Conservation (phyloP, 108 stramenopile genomes). For the Stephanodiscus minutulus region DNA sequence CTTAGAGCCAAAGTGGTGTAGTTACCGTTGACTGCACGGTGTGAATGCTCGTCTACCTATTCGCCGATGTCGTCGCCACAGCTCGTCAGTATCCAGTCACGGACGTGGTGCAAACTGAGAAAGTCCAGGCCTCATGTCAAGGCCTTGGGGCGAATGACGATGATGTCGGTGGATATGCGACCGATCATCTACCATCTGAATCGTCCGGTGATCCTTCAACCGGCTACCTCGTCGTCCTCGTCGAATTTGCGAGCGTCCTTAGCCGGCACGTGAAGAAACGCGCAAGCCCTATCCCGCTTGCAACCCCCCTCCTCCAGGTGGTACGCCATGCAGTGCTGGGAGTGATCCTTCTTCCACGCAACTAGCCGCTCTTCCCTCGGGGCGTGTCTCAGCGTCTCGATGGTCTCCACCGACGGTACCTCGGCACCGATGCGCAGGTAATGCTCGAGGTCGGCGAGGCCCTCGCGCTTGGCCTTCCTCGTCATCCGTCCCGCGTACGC, state of each 20-base stretch:
- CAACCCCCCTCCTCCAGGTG: slow-evolving; percentile 72
- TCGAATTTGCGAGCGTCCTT: slow-evolving; percentile 51
- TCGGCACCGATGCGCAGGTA: slow-evolving; percentile 84
- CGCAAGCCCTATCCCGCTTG: slow-evolving; percentile 78
- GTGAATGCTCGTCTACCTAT: slow-evolving; percentile 53
- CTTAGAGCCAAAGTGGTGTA: too few species aligned
- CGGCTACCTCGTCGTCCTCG: slow-evolving; percentile 63
- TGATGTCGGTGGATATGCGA: too few species aligned
- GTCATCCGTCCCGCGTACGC: slow-evolving; percentile 90
- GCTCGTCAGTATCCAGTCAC: slow-evolving; percentile 55
- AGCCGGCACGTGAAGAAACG: slow-evolving; percentile 85
- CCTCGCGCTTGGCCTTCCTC: slow-evolving; percentile 94
- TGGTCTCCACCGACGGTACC: slow-evolving; percentile 62
- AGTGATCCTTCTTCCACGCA: slow-evolving; percentile 82
- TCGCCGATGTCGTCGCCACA: slow-evolving; percentile 64
- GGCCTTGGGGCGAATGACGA: slow-evolving; percentile 27
- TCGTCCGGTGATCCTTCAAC: too few species aligned
- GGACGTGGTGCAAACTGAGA: slow-evolving; percentile 44
- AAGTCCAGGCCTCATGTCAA: slow-evolving; percentile 41
- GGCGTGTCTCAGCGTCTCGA: slow-evolving; percentile 55
- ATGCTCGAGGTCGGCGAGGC: slow-evolving; percentile 65
- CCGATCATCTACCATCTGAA: too few species aligned
- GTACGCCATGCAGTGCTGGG: slow-evolving; percentile 87
- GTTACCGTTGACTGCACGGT: slow-evolving; percentile 54
- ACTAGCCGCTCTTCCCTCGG: slow-evolving; percentile 57